Evolutionary conservation across 2,329 filamentous ascomycete species (phyloP).

Genomic region (Myriosclerotinia duriaeana): DNA sequence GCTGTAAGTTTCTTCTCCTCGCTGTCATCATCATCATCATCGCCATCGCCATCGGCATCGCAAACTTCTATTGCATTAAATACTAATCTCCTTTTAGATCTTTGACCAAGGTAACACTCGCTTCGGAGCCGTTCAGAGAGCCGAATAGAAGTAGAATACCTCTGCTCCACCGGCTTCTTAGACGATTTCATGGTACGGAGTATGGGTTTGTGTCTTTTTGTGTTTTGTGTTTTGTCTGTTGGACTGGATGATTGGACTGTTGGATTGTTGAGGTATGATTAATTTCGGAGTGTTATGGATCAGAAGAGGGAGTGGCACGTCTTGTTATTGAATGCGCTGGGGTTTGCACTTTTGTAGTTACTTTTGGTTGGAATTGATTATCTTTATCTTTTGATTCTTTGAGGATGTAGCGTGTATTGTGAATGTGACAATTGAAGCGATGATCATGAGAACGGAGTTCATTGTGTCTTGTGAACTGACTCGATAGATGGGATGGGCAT

Average conservation of each 20-base stretch:
- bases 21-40: not conserved
- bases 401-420: not conserved
- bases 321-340: not conserved
- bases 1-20: conserved; percentile 46
- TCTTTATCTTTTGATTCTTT: not conserved
- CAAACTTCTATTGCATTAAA: no score
- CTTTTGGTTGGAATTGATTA: not conserved
- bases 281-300: not conserved
- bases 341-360: not conserved
- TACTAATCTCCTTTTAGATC: conserved; percentile 44
- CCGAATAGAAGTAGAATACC: conserved; percentile 37
- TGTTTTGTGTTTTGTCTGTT: not conserved
- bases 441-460: no score
- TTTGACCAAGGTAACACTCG: conserved; percentile 58
- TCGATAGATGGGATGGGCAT: not conserved
- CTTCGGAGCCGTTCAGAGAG: conserved; percentile 56
- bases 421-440: not conserved
- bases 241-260: not conserved
- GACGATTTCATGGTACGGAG: not conserved
- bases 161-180: conserved; percentile 33
- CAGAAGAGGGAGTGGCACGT: not conserved
- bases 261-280: not conserved
- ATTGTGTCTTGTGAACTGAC: not conserved
- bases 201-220: conserved; percentile 2
- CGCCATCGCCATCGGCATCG: not conserved